phyloP scores from a whole-genome alignment of 345 rosid species.

The Lepidium didymum region DNA sequence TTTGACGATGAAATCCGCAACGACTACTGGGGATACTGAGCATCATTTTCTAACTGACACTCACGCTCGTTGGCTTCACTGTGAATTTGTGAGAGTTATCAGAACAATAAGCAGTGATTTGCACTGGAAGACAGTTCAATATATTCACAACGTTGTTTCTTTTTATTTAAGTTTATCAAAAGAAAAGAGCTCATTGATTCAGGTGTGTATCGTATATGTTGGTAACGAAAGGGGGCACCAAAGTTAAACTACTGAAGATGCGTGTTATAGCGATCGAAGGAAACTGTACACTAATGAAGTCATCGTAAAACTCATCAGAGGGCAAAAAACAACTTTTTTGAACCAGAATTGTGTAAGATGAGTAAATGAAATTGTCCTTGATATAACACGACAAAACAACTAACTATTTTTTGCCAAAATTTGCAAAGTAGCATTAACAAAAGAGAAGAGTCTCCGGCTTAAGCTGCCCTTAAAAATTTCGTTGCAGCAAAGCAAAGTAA shows the following conservation, averaged over 20 bases:
- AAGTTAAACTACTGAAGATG: neutral
- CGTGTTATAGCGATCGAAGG: neutral
- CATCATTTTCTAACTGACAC: neutral
- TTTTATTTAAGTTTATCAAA: neutral
- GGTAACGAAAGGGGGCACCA: neutral
- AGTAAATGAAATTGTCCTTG: neutral
- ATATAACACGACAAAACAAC: conserved; percentile 10
- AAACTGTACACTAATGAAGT: neutral
- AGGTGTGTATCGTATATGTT: neutral
- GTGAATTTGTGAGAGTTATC: neutral
- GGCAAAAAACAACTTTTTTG: neutral
- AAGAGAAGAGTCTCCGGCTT: conserved; percentile 17
- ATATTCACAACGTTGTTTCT: neutral
- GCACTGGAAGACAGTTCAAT: neutral
- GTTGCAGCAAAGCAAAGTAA: conserved; percentile 23
- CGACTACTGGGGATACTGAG: conserved; percentile 32
- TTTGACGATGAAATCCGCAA: conserved; percentile 96
- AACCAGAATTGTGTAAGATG: neutral
- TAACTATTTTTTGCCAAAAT: conserved; percentile 13
- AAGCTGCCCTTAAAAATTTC: conserved; percentile 22
- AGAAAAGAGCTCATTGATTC: neutral
- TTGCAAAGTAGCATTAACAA: conserved; percentile 26
- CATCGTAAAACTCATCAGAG: neutral
- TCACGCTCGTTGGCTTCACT: neutral
- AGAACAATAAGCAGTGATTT: neutral